phyloP scores from a whole-genome alignment of 2,329 filamentous ascomycete species.

The Penicillium sp. region DNA sequence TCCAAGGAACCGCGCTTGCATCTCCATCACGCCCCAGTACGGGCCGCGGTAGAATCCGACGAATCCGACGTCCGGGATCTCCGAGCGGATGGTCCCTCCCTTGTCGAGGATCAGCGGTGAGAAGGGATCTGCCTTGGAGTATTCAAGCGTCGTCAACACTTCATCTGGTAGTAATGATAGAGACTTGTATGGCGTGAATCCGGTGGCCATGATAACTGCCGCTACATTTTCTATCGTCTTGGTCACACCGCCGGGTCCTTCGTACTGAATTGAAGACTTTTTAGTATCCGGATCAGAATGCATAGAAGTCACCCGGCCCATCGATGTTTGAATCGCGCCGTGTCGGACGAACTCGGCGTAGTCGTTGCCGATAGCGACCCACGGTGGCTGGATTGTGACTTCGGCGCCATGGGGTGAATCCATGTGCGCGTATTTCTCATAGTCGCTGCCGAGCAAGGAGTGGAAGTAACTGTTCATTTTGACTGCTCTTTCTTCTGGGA shows the following conservation, averaged over 20 bases:
- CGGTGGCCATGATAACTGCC: constrained; percentile 71
- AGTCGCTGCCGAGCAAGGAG: constrained; percentile 46
- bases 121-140: constrained; percentile 54
- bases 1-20: constrained; percentile 71
- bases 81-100: constrained; percentile 61
- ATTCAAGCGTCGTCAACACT: constrained; percentile 57
- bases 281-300: not conserved
- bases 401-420: constrained; percentile 40
- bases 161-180: constrained; percentile 62
- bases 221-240: constrained; percentile 57
- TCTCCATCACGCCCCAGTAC: constrained; percentile 84
- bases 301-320: constrained; percentile 40
- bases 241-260: constrained; percentile 33
- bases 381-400: constrained; percentile 56
- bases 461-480: constrained; percentile 51
- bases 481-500: constrained; percentile 58
- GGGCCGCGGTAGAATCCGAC: constrained; percentile 81
- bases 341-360: constrained; percentile 73
- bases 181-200: constrained; percentile 65
- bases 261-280: constrained; percentile 36
- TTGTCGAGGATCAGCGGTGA: constrained; percentile 67
- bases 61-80: constrained; percentile 67
- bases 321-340: constrained; percentile 54
- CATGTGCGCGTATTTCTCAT: constrained; percentile 38
- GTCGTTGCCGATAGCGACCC: constrained; percentile 67